Conservation (phyloP, 192 early-diverging fungal genomes). For the Entomortierella lignicola region DNA sequence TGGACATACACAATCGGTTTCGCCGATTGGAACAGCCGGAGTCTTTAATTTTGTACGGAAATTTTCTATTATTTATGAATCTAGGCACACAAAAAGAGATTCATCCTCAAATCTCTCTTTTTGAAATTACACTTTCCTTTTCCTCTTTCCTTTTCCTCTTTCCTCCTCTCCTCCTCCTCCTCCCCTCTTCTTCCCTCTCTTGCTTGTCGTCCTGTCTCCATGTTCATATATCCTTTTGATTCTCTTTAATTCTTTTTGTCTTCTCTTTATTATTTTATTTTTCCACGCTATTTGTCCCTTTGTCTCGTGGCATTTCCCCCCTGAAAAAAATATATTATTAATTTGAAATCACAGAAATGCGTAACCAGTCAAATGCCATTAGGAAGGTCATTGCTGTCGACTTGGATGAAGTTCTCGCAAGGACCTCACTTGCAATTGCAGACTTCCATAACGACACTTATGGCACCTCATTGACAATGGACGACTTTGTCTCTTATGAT, state of each 20-base stretch:
- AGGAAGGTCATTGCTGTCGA: conserved; percentile 63
- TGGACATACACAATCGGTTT: neutral
- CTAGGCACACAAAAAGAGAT: neutral
- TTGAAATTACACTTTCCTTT: neutral
- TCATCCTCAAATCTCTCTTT: neutral
- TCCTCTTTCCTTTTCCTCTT: neutral
- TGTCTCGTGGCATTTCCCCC: neutral
- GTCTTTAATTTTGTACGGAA: too few species aligned
- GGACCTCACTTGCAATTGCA: conserved; percentile 61
- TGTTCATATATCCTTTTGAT: neutral
- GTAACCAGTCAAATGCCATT: conserved; percentile 37
- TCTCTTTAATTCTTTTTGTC: neutral
- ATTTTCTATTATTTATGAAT: too few species aligned
- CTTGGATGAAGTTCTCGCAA: conserved; percentile 66
- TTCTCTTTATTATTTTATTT: neutral
- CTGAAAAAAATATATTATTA: neutral
- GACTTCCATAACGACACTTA: conserved; percentile 67
- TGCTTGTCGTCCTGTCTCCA: too few species aligned
- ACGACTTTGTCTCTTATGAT: conserved; percentile 63
- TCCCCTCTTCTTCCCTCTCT: neutral
- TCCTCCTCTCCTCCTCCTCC: neutral
- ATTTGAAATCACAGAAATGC: conserved; percentile 11
- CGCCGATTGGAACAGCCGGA: neutral
- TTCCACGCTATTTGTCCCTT: neutral
- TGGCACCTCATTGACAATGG: conserved; percentile 55